These are phyloP conservation scores for Aspergillus candidus DNA, from an alignment of 2,329 filamentous ascomycete species.

Conservation along the genomic window DNA sequence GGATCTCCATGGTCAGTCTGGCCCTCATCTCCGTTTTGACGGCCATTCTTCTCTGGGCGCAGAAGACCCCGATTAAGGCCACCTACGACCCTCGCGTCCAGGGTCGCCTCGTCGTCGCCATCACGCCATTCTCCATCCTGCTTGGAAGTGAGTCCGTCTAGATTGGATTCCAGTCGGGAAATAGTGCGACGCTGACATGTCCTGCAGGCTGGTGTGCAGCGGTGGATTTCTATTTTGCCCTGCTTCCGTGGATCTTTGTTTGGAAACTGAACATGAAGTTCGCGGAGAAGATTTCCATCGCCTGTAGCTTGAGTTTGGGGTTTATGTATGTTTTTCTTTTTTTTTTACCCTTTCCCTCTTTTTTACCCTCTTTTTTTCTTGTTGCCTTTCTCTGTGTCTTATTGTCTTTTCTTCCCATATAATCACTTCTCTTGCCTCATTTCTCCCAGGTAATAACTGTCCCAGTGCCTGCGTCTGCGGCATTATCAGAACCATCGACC, in stretches of 20 bases:
- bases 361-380: too few species aligned
- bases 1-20: slow-evolving; percentile 18
- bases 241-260: slow-evolving; percentile 36
- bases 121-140: slow-evolving; percentile 11
- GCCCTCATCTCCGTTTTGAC: slow-evolving; percentile 19
- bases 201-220: slow-evolving; percentile 13
- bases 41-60: slow-evolving; percentile 13
- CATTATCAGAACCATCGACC: slow-evolving; percentile 12
- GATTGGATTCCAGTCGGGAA: too few species aligned
- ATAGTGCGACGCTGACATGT: not conserved
- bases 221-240: slow-evolving; percentile 34
- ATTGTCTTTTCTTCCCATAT: too few species aligned
- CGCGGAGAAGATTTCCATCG: slow-evolving; percentile 35
- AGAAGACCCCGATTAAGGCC: slow-evolving; percentile 8
- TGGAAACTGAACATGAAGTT: slow-evolving; percentile 31
- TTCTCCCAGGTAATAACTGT: not conserved
- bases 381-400: too few species aligned
- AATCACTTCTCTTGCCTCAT: too few species aligned
- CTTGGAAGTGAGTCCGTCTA: slow-evolving; percentile 11
- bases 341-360: too few species aligned
- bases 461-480: slow-evolving; percentile 13
- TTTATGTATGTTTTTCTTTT: slow-evolving; percentile 18
- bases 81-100: slow-evolving; percentile 15
- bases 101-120: slow-evolving; percentile 8
- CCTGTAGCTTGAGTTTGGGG: slow-evolving; percentile 33